Evolutionary conservation across 257 asterid genomes (phyloP).

Genomic region (Haberlea rhodopensis): DNA sequence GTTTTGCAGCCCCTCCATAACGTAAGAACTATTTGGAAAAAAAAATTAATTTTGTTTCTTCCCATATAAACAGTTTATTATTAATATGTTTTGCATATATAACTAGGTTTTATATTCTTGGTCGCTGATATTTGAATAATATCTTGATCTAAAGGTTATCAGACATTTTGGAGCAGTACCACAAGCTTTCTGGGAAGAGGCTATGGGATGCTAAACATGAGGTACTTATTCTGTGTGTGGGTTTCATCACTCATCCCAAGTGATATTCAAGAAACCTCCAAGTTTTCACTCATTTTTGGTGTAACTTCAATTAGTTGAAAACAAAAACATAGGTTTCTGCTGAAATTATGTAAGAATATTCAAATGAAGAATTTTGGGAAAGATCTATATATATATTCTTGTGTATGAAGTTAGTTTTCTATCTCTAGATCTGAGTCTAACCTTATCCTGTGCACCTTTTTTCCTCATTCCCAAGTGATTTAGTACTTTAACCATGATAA

Average conservation of each 20-base stretch:
- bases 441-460: conserved; percentile 31
- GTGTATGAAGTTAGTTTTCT: conserved; percentile 24
- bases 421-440: conserved; percentile 47
- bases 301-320: conserved; percentile 1
- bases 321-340: conserved; percentile 30
- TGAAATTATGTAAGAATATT: conserved; percentile 23
- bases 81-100: background rate
- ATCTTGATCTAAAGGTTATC: conserved; percentile 43
- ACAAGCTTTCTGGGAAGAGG: conserved; percentile 83
- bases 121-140: background rate
- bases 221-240: conserved; percentile 39
- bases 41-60: too few relatives aligned
- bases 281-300: background rate
- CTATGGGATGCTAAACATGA: conserved; percentile 99
- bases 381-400: conserved; percentile 34
- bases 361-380: conserved; percentile 30
- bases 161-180: conserved; percentile 83
- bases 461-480: conserved; percentile 20
- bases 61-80: background rate
- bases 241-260: background rate
- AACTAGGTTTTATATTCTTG: too few relatives aligned
- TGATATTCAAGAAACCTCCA: conserved; percentile 17
- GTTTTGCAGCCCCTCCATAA: conserved; percentile 53
- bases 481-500: conserved; percentile 29
- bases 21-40: too few relatives aligned